Evolutionary conservation across 2,329 filamentous ascomycete species (phyloP).

Genomic region (Colletotrichum nymphaeae): DNA sequence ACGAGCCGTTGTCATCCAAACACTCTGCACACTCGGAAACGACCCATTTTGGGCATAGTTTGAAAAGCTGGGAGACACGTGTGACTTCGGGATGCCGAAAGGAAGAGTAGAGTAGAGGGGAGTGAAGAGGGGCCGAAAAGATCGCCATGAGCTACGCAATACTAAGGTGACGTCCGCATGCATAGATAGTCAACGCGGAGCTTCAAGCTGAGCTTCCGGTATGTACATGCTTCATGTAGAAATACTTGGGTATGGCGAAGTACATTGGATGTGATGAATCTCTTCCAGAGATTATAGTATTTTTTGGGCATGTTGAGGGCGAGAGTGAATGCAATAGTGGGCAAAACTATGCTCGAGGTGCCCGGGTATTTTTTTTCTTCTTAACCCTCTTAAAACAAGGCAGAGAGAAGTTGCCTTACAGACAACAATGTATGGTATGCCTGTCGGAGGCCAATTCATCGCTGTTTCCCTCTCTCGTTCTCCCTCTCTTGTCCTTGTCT

Average conservation of each 20-base stretch:
- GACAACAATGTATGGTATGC: neutral
- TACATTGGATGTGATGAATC: neutral
- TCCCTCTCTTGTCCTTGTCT: too few relatives aligned
- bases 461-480: conserved; percentile 2
- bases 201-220: neutral
- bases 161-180: conserved; percentile 1
- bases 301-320: too few relatives aligned
- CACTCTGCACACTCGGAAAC: conserved; percentile 6
- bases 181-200: neutral
- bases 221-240: neutral
- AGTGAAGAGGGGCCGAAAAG: conserved; percentile 2
- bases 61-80: conserved; percentile 2
- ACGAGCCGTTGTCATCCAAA: conserved; percentile 21
- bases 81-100: conserved; percentile 1
- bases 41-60: conserved; percentile 13
- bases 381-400: too few relatives aligned
- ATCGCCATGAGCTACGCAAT: conserved; percentile 12
- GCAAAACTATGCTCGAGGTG: too few relatives aligned
- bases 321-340: too few relatives aligned
- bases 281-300: too few relatives aligned
- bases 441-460: conserved; percentile 21
- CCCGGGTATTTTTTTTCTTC: too few relatives aligned
- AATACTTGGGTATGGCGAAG: neutral
- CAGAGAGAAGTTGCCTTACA: too few relatives aligned
- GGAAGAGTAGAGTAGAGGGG: neutral